Percentiles rank a stretch among this genome's conserved stretches.
Conservation (phyloP, 768 basidiomycete species). For the Piloderma croceum region DNA sequence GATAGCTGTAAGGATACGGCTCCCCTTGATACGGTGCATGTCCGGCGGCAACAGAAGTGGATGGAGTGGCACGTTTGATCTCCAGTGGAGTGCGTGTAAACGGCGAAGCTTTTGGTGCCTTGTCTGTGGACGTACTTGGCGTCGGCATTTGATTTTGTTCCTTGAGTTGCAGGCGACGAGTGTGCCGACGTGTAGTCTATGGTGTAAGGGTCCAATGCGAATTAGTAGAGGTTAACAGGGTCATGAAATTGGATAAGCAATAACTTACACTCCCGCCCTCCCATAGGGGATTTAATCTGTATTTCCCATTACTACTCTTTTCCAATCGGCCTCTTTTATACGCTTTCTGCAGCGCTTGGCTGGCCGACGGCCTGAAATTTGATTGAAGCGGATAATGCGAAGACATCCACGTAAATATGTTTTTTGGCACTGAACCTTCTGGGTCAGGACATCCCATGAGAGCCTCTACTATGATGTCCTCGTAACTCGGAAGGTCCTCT, state of each 20-base stretch:
- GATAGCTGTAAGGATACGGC: neutral
- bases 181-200: constrained; percentile 72
- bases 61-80: constrained; percentile 30
- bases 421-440: constrained; percentile 80
- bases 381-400: constrained; percentile 74
- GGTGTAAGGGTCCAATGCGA: constrained; percentile 1
- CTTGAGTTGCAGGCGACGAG: constrained; percentile 68
- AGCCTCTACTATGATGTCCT: constrained; percentile 88
- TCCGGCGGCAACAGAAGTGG: constrained; percentile 21
- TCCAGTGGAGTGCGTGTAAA: no score
- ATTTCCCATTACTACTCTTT: constrained; percentile 68
- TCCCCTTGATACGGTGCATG: neutral
- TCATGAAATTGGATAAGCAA: constrained; percentile 3
- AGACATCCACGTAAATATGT: constrained; percentile 81
- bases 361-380: constrained; percentile 88
- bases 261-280: constrained; percentile 77
- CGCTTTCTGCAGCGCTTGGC: constrained; percentile 85
- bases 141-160: constrained; percentile 25
- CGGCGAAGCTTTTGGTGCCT: constrained; percentile 5
- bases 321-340: constrained; percentile 76
- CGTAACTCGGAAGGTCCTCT: constrained; percentile 78
- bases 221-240: no score
- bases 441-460: constrained; percentile 58
- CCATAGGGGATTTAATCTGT: constrained; percentile 71
- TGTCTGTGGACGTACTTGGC: constrained; percentile 19